phyloP scores from a whole-genome alignment of 345 rosid genomes.

The Syzygium oleosum region DNA sequence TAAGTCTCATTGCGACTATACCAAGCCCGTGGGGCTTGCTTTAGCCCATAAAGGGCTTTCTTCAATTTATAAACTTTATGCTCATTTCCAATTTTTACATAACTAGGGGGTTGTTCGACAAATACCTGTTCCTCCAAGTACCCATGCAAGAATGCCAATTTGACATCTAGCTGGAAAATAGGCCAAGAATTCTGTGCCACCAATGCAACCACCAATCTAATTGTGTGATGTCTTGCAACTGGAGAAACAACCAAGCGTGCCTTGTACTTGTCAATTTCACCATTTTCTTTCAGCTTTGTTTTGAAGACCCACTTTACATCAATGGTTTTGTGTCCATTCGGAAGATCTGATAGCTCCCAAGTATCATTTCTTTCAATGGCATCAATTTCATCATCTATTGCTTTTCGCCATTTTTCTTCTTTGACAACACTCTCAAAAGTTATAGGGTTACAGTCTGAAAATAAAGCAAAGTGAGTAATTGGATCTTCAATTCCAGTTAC shows the following conservation, averaged over 20 bases:
- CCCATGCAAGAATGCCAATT: background rate
- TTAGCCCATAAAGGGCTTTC: background rate
- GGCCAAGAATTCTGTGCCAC: background rate
- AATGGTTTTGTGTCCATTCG: background rate
- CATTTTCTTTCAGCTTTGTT: background rate
- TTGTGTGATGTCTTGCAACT: background rate
- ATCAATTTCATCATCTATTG: background rate
- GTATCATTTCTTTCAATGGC: background rate
- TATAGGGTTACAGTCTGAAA: background rate
- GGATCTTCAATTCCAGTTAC: too few relatives aligned
- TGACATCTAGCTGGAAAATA: background rate
- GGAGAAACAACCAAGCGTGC: background rate
- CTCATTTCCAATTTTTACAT: background rate
- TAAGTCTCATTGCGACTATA: background rate
- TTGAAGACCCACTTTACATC: background rate
- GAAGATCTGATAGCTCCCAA: background rate
- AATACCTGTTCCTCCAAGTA: background rate
- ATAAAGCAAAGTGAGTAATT: too few relatives aligned
- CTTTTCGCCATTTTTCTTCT: background rate
- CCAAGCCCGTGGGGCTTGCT: background rate
- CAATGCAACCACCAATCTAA: background rate
- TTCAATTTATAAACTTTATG: background rate
- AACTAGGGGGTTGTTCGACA: background rate
- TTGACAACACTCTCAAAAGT: background rate
- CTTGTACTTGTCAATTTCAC: background rate